Conservation (phyloP, 23 red algal species). For the Gracilaria domingensis region DNA sequence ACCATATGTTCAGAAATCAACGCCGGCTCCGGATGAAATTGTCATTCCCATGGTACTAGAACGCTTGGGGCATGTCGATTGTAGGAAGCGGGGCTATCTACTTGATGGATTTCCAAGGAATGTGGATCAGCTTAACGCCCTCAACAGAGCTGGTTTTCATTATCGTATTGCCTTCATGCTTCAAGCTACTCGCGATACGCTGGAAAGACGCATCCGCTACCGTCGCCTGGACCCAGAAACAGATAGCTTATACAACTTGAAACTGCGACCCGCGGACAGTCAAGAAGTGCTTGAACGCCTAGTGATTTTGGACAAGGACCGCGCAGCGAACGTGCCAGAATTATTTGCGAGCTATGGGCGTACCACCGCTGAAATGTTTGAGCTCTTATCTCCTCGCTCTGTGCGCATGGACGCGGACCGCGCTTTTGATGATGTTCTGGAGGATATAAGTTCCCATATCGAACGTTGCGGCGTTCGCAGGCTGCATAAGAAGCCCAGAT, state of each 20-base stretch:
- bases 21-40: conserved; percentile 87
- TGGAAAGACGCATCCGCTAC: conserved; percentile 76
- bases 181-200: conserved; percentile 73
- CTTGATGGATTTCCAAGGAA: conserved; percentile 93
- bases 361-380: conserved; percentile 58
- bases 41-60: conserved; percentile 88
- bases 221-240: conserved; percentile 93
- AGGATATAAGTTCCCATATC: conserved; percentile 32
- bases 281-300: conserved; percentile 78
- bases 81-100: conserved; percentile 75
- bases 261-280: conserved; percentile 62
- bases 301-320: conserved; percentile 74
- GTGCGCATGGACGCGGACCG: conserved; percentile 70
- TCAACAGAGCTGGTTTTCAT: conserved; percentile 72
- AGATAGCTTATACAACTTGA: conserved; percentile 85
- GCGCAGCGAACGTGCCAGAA: conserved; percentile 45
- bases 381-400: conserved; percentile 28
- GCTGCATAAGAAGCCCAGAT: background rate
- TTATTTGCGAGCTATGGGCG: conserved; percentile 67
- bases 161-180: conserved; percentile 71
- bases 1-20: conserved; percentile 50
- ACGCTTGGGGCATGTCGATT: conserved; percentile 79
- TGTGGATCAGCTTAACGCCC: conserved; percentile 50
- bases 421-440: conserved; percentile 58
- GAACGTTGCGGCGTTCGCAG: conserved; percentile 46